phyloP scores from a whole-genome alignment of 2,329 filamentous ascomycete genomes.

The Gremmenia infestans region DNA sequence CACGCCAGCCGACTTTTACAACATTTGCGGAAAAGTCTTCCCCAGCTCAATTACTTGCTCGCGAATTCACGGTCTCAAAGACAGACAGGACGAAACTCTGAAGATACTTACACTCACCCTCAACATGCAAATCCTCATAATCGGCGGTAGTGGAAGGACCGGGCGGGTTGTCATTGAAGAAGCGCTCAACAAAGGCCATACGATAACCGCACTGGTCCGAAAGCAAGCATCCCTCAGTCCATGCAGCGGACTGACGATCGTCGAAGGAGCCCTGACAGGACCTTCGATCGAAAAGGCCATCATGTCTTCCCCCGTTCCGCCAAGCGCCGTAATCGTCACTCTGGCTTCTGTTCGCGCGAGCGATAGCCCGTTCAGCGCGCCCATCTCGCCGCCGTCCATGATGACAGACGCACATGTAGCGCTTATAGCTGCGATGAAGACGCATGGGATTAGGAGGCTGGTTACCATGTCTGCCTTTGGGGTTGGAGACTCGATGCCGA shows the following conservation, averaged over 20 bases:
- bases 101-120: neutral
- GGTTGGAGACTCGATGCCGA: conserved; percentile 39
- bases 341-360: conserved; percentile 42
- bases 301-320: conserved; percentile 14
- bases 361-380: conserved; percentile 44
- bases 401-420: conserved; percentile 41
- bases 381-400: conserved; percentile 39
- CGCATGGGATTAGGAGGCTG: conserved; percentile 35
- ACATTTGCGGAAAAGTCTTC: no score
- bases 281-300: conserved; percentile 33
- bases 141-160: conserved; percentile 44
- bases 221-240: conserved; percentile 32
- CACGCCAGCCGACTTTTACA: no score
- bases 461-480: conserved; percentile 48
- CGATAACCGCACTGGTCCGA: conserved; percentile 43
- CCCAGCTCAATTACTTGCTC: no score
- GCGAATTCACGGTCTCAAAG: no score
- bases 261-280: conserved; percentile 31
- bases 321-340: conserved; percentile 42
- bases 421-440: conserved; percentile 35
- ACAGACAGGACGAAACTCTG: no score
- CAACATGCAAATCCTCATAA: conserved; percentile 39
- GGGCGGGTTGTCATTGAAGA: conserved; percentile 39
- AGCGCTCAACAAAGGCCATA: conserved; percentile 37
- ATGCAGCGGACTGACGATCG: conserved; percentile 33